Evolutionary conservation across 2,329 filamentous ascomycete genomes (phyloP).

Genomic region (Triangularia verruculosa): DNA sequence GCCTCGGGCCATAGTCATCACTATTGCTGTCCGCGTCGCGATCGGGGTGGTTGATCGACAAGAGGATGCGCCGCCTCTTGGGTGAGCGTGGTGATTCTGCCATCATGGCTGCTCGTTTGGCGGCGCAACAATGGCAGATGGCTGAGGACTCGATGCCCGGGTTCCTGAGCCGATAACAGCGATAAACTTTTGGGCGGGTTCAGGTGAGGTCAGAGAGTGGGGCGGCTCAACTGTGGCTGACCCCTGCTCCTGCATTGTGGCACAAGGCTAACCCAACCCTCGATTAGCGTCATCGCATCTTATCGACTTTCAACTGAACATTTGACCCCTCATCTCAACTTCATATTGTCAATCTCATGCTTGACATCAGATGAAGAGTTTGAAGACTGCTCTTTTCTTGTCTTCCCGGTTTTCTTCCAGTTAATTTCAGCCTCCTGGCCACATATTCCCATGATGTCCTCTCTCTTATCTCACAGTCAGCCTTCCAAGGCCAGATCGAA

Average conservation of each 20-base stretch:
- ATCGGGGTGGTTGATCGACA: constrained; percentile 34
- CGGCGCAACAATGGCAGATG: background rate
- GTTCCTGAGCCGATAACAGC: background rate
- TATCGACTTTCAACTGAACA: background rate
- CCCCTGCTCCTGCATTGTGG: background rate
- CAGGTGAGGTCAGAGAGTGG: background rate
- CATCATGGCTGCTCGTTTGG: constrained; percentile 1
- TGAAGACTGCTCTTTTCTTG: background rate
- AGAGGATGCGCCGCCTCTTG: constrained; percentile 47
- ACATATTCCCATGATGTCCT: background rate
- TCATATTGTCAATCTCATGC: background rate
- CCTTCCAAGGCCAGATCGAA: background rate
- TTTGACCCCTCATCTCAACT: background rate
- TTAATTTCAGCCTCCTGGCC: background rate
- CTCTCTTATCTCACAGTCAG: background rate
- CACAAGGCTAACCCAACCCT: background rate
- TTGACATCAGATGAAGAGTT: background rate
- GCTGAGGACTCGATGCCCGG: background rate
- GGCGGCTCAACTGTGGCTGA: constrained; percentile 4
- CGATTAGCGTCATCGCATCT: background rate
- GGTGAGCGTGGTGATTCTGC: constrained; percentile 27
- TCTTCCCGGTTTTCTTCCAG: background rate
- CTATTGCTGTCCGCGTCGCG: background rate
- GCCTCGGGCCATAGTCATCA: background rate
- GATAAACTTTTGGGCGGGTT: constrained; percentile 4